Evolutionary conservation across 179 eudicot genomes (phyloP).

Genomic region (Amaranthus tricolor): DNA sequence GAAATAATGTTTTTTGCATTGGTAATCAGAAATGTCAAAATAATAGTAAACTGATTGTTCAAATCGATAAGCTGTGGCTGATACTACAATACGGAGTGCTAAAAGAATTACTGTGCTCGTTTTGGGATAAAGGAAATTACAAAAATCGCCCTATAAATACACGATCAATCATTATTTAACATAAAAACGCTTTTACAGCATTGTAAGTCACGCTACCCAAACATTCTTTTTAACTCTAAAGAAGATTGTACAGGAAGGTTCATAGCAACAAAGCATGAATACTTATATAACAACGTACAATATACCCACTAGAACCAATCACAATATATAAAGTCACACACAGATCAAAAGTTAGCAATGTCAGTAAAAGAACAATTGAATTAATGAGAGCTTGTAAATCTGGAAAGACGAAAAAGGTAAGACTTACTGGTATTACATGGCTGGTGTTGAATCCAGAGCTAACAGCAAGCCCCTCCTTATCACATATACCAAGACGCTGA

Average conservation of each 20-base stretch:
- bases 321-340: not conserved
- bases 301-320: not conserved
- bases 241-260: slow-evolving; percentile 5
- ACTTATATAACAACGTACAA: not conserved
- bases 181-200: not conserved
- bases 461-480: slow-evolving; percentile 74
- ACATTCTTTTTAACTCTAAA: not conserved
- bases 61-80: no score
- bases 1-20: not conserved
- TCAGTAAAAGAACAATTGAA: not conserved
- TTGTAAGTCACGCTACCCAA: not conserved
- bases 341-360: not conserved
- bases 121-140: not conserved
- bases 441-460: slow-evolving; percentile 86
- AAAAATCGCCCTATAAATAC: not conserved
- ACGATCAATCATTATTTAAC: not conserved
- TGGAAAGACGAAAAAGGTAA: not conserved
- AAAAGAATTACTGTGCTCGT: not conserved
- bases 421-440: slow-evolving; percentile 86
- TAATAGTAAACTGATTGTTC: not conserved
- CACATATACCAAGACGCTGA: slow-evolving; percentile 73
- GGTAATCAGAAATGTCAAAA: not conserved
- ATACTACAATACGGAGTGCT: not conserved
- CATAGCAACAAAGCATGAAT: not conserved
- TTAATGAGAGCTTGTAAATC: not conserved